Percentiles rank a stretch among this genome's conserved stretches.
Conservation (phyloP, 768 basidiomycete genomes). For the Mycena rebaudengoi region DNA sequence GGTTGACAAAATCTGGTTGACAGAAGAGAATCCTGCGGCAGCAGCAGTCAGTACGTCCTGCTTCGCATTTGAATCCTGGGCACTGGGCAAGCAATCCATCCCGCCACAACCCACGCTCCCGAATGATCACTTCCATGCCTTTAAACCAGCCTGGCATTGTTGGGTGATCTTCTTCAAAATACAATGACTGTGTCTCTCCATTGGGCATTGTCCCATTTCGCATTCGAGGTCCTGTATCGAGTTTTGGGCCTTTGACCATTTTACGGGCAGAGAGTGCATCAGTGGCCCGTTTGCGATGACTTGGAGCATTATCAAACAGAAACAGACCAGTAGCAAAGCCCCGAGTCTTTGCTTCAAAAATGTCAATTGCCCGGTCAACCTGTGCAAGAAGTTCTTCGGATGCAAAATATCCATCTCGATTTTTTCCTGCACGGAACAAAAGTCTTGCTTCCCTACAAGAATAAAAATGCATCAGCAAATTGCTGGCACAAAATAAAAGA, state of each 20-base stretch:
- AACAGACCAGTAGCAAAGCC: conserved; percentile 27
- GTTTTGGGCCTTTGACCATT: conserved; percentile 36
- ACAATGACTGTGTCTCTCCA: conserved; percentile 38
- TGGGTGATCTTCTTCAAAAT: conserved; percentile 40
- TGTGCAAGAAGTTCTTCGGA: conserved; percentile 34
- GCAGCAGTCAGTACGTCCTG: conserved; percentile 27
- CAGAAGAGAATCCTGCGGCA: conserved; percentile 28
- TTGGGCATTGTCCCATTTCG: conserved; percentile 28
- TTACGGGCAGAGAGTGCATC: conserved; percentile 38
- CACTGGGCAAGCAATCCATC: conserved; percentile 34
- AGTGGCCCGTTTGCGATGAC: conserved; percentile 35
- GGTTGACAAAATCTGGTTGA: conserved; percentile 31
- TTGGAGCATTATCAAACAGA: conserved; percentile 29
- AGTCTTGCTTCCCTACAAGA: conserved; percentile 27
- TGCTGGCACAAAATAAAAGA: background rate
- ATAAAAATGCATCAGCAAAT: background rate
- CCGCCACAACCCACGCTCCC: conserved; percentile 31
- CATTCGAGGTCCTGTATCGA: conserved; percentile 33
- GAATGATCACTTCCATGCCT: conserved; percentile 41
- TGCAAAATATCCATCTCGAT: conserved; percentile 35
- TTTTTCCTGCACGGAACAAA: conserved; percentile 33
- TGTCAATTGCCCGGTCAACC: conserved; percentile 29
- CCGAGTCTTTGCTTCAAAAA: conserved; percentile 28
- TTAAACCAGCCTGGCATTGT: conserved; percentile 44
- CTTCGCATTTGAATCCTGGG: conserved; percentile 30